These are phyloP conservation scores for Hymenochaete sp. DNA, from an alignment of 1,284 basidiomycete genomes.

Conservation along the genomic window DNA sequence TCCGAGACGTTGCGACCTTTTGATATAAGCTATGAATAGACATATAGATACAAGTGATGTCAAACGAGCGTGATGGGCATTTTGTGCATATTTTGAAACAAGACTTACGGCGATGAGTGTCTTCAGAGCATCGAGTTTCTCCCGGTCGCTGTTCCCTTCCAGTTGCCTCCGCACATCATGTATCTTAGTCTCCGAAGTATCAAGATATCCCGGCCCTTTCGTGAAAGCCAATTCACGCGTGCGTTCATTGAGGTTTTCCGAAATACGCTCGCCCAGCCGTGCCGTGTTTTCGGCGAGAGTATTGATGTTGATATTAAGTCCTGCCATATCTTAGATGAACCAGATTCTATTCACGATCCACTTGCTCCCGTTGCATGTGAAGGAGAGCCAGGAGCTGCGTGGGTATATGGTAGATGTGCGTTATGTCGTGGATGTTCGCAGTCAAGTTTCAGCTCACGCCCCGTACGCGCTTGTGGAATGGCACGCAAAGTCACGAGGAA, in stretches of 20 bases:
- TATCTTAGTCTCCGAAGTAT: constrained; percentile 61
- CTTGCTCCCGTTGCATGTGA: no score
- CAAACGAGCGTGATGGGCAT: constrained; percentile 2
- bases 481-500: no score
- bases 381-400: no score
- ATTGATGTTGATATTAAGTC: constrained; percentile 45
- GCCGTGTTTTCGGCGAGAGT: constrained; percentile 73
- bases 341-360: no score
- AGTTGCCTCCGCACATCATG: constrained; percentile 78
- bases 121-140: constrained; percentile 91
- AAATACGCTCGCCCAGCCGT: constrained; percentile 66
- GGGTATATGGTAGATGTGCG: no score
- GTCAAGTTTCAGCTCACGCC: no score
- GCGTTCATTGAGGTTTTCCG: constrained; percentile 70
- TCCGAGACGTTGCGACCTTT: constrained; percentile 87
- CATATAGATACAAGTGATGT: constrained; percentile 4
- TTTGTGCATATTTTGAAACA: not conserved
- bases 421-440: no score
- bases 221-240: constrained; percentile 61
- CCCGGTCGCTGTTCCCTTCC: constrained; percentile 77
- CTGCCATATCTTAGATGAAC: constrained; percentile 3
- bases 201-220: constrained; percentile 52
- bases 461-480: no score
- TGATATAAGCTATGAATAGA: constrained; percentile 67
- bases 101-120: constrained; percentile 71